Conservation (phyloP, 805 yeast genomes). For the Cephaloascus fragrans region DNA sequence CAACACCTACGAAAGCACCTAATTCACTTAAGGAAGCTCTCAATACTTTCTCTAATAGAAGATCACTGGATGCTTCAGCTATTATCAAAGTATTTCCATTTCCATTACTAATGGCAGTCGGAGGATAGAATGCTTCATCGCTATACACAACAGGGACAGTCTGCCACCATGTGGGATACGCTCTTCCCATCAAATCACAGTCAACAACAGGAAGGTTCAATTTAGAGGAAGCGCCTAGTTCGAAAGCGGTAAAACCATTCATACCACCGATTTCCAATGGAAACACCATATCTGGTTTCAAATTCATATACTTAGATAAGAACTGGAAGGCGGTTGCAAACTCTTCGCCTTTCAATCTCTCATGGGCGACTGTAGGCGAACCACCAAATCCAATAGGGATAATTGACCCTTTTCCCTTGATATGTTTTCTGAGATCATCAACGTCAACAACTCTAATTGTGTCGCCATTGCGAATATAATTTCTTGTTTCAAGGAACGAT, state of each 20-base stretch:
- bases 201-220: constrained; percentile 20
- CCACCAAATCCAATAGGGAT: constrained; percentile 25
- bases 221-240: constrained; percentile 10
- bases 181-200: constrained; percentile 39
- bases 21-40: constrained; percentile 32
- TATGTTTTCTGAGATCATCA: constrained; percentile 14
- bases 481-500: constrained; percentile 20
- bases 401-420: constrained; percentile 14
- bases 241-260: constrained; percentile 17
- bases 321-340: constrained; percentile 17
- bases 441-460: constrained; percentile 22
- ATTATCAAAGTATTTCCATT: constrained; percentile 28
- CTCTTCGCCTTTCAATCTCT: constrained; percentile 30
- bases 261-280: constrained; percentile 36
- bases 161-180: constrained; percentile 35
- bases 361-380: constrained; percentile 36
- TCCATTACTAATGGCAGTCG: constrained; percentile 21
- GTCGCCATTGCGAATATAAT: constrained; percentile 22
- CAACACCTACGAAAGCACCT: constrained; percentile 29
- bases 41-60: constrained; percentile 23
- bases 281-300: constrained; percentile 20
- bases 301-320: constrained; percentile 15
- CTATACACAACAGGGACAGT: constrained; percentile 18
- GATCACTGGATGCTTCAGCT: constrained; percentile 19
- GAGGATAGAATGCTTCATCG: constrained; percentile 12